Evolutionary conservation across 2,329 filamentous ascomycete species (phyloP).

Genomic region (Aspergillus glaucus): DNA sequence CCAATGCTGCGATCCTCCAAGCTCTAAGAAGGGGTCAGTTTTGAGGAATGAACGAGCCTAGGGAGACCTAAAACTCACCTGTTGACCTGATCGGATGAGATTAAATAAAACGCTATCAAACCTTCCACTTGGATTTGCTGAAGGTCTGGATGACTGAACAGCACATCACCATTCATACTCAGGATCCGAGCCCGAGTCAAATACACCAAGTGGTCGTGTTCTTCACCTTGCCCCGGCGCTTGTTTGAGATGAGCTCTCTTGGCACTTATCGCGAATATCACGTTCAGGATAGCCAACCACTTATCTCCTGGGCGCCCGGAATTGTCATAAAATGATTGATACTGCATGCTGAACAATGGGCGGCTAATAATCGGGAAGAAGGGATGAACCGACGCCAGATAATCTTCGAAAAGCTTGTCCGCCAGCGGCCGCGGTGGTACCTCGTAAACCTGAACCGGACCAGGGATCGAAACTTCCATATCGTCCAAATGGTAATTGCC

Average conservation of each 20-base stretch:
- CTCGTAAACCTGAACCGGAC: constrained; percentile 36
- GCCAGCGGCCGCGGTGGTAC: constrained; percentile 37
- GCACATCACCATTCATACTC: constrained; percentile 36
- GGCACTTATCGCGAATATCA: constrained; percentile 42
- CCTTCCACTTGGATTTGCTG: constrained; percentile 42
- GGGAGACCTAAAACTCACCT: constrained; percentile 22
- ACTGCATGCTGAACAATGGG: constrained; percentile 36
- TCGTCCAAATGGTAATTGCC: constrained; percentile 42
- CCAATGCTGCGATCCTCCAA: constrained; percentile 38
- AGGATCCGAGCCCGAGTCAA: constrained; percentile 39
- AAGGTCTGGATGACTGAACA: constrained; percentile 40
- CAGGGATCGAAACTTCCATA: constrained; percentile 34
- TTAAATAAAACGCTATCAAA: constrained; percentile 39
- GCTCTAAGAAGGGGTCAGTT: constrained; percentile 23
- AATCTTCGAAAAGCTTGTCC: constrained; percentile 37
- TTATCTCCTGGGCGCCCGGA: constrained; percentile 31
- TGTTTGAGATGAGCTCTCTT: constrained; percentile 39
- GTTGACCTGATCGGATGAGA: constrained; percentile 40
- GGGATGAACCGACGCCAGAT: constrained; percentile 37
- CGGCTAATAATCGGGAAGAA: constrained; percentile 41
- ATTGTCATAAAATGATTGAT: constrained; percentile 33
- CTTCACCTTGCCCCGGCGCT: constrained; percentile 37
- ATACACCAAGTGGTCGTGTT: constrained; percentile 39
- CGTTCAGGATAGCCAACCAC: constrained; percentile 41
- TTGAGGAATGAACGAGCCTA: not conserved